A percentile compares a stretch with the other conserved stretches of the same genome.
Conservation (phyloP, 495 filamentous ascomycete genomes). For the Rostrohypoxylon terebratum region DNA sequence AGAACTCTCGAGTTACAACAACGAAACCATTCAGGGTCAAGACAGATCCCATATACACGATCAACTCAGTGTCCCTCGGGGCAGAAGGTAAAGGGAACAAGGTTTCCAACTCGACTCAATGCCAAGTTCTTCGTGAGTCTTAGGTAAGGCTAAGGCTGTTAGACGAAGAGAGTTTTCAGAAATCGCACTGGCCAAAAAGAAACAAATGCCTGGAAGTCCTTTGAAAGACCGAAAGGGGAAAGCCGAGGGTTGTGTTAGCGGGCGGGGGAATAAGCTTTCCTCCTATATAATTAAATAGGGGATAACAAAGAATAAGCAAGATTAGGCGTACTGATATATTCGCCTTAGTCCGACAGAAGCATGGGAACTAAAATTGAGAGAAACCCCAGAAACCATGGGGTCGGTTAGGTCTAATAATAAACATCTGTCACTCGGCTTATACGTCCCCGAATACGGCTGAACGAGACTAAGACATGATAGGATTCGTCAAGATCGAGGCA, state of each 20-base stretch:
- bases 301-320: slow-evolving; percentile 28
- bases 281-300: slow-evolving; percentile 39
- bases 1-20: slow-evolving; percentile 16
- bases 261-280: slow-evolving; percentile 37
- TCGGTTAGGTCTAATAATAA: slow-evolving; percentile 16
- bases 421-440: slow-evolving; percentile 21
- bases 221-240: slow-evolving; percentile 28
- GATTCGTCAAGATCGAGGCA: slow-evolving; percentile 19
- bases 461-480: slow-evolving; percentile 12
- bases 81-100: not conserved
- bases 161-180: not conserved
- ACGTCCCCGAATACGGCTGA: slow-evolving; percentile 13
- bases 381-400: slow-evolving; percentile 15
- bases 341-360: slow-evolving; percentile 29
- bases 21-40: not conserved
- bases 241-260: slow-evolving; percentile 32
- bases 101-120: not conserved
- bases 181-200: slow-evolving; percentile 4
- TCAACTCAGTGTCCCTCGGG: not conserved
- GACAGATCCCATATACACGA: not conserved
- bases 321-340: slow-evolving; percentile 31
- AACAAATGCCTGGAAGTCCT: slow-evolving; percentile 1
- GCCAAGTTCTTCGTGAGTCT: slow-evolving; percentile 3
- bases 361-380: slow-evolving; percentile 15
- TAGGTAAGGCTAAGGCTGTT: not conserved